Evolutionary conservation across 257 asterid species (phyloP).

Genomic region (Linaria vulgaris): DNA sequence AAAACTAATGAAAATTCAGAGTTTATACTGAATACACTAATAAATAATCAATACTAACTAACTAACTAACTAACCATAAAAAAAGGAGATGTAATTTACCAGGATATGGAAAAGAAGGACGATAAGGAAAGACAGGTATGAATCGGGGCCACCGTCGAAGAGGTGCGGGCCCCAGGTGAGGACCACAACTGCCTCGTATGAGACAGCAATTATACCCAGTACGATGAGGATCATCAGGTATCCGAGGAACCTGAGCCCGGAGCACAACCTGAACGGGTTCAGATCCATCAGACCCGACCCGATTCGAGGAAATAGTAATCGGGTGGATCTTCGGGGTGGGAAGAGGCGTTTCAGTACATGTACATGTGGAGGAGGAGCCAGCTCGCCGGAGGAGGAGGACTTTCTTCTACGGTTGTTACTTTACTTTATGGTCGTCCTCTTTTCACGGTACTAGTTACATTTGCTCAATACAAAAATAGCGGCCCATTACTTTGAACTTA

Average conservation of each 20-base stretch:
- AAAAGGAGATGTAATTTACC: conserved; percentile 34
- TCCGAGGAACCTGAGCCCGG: conserved; percentile 72
- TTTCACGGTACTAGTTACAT: too few relatives aligned
- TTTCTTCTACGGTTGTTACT: too few relatives aligned
- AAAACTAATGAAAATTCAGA: neutral
- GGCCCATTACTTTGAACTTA: too few relatives aligned
- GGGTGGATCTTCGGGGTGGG: conserved; percentile 27
- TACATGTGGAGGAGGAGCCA: too few relatives aligned
- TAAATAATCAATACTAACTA: neutral
- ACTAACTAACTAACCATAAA: neutral
- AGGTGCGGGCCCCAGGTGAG: conserved; percentile 71
- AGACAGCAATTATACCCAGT: conserved; percentile 47
- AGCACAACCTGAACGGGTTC: conserved; percentile 67
- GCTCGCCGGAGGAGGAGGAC: too few relatives aligned
- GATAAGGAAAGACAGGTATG: conserved; percentile 44
- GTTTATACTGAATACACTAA: neutral
- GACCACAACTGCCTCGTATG: conserved; percentile 69
- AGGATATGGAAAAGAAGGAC: conserved; percentile 63
- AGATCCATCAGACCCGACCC: conserved; percentile 52
- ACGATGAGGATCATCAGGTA: conserved; percentile 70
- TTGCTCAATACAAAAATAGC: too few relatives aligned
- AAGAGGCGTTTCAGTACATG: conserved; percentile 34
- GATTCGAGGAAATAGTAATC: conserved; percentile 10
- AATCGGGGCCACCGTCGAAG: conserved; percentile 45
- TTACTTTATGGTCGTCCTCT: too few relatives aligned